Base-by-base conservation (phyloP, 2,329 filamentous ascomycete genomes). In the Hansfordia pulvinata region DNA sequence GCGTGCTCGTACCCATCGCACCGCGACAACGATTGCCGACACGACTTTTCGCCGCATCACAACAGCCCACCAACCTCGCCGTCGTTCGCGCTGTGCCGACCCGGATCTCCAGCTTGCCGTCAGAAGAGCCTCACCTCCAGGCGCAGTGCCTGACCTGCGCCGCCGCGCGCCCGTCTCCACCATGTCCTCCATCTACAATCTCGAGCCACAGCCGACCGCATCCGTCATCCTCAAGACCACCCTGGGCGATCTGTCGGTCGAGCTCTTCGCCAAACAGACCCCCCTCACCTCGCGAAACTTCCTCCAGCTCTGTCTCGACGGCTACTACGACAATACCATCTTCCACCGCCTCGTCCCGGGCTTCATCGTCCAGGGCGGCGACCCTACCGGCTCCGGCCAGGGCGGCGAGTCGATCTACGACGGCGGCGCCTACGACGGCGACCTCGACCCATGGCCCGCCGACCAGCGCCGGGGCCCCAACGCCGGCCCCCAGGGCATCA, bases 211-310 rank as follows among this genome's bases (percentile, higher is more conserved):
- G 46, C 84, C 90, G 23, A 94, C 88, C 31, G 90, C 81, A 13
- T 93, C 90, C 38, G 84, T 82, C 30, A 76, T 94, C 38, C 65
- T 98, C 21, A 78, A 92, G 53, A 98, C 90, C 8, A 93, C 83
- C 6, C 64, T 77, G 23, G 90, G 90, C 52, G 86, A 93, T 44
- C 68, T 98, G 31, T 76, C 81, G 19, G 69, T 98, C 53, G 84
- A 93, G 53, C 75, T 98, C 30, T 98, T 93, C 62, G 86, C 86
- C 11, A 90, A 90, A 47, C 90, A 98, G 54, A 80, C 83, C 1
- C 90, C 90, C 7, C 64, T 94, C 35, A 80, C 90, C 15, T 85
- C 78, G 47, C 84, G 88, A 40, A 96, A 94, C 59, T 98, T 98
- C 54, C 68, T 98, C 19, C 90, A 98, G 52, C 78, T 86, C 45